phyloP scores from a whole-genome alignment of 768 basidiomycete species.

The Amanita rimosa region DNA sequence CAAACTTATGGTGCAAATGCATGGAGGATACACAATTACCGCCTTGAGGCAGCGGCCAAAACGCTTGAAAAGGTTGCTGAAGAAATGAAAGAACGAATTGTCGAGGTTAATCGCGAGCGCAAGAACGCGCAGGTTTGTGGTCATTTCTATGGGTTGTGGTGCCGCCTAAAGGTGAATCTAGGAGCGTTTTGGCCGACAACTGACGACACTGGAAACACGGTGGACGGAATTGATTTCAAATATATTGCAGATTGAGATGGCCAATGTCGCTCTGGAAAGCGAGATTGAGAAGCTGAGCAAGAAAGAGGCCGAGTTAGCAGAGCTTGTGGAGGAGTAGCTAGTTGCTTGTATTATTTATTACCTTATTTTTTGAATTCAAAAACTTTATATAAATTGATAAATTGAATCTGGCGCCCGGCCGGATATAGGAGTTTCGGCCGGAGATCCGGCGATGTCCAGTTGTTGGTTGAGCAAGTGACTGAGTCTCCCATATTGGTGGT shows the following conservation, averaged over 20 bases:
- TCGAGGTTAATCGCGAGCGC: conserved; percentile 79
- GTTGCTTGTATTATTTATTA: background rate
- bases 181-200: conserved; percentile 69
- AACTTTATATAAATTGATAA: too few species aligned
- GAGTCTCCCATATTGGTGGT: conserved; percentile 24
- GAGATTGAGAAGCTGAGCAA: conserved; percentile 57
- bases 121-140: conserved; percentile 70
- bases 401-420: background rate
- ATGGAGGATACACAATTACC: conserved; percentile 87
- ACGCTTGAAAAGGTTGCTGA: conserved; percentile 65
- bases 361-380: too few species aligned
- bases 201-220: conserved; percentile 71
- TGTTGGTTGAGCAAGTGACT: conserved; percentile 7
- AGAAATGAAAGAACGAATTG: conserved; percentile 65
- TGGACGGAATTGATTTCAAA: conserved; percentile 92
- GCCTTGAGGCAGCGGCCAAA: conserved; percentile 68
- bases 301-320: conserved; percentile 52
- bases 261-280: conserved; percentile 77
- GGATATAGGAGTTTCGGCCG: conserved; percentile 6
- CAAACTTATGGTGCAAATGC: conserved; percentile 86
- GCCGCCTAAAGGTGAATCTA: conserved; percentile 18
- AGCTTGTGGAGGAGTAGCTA: conserved; percentile 17
- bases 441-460: conserved; percentile 3
- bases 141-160: background rate
- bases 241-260: conserved; percentile 92